Percentiles rank a stretch among this genome's conserved stretches.
Evolutionary conservation across 1,284 basidiomycete species (phyloP).

Genomic region (Leccinum angustisporum): DNA sequence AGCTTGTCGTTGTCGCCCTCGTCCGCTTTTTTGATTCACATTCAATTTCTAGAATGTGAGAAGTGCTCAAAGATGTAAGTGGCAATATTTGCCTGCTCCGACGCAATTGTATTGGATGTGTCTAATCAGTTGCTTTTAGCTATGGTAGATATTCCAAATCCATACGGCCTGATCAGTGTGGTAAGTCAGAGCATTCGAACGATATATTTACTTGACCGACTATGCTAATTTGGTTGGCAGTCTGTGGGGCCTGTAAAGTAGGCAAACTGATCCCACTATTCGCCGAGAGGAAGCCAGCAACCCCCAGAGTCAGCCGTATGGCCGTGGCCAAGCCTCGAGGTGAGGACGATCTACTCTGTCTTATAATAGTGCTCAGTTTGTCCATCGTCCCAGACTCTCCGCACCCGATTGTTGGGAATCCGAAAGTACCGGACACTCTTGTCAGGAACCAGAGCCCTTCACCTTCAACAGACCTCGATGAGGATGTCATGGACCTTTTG

Average conservation of each 20-base stretch:
- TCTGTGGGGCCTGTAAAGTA: slow-evolving; percentile 49
- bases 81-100: neutral
- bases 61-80: slow-evolving; percentile 65
- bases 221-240: slow-evolving; percentile 25
- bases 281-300: slow-evolving; percentile 35
- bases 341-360: slow-evolving; percentile 22
- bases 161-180: slow-evolving; percentile 64
- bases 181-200: slow-evolving; percentile 39
- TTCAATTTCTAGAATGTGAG: slow-evolving; percentile 51
- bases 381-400: slow-evolving; percentile 21
- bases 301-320: slow-evolving; percentile 46
- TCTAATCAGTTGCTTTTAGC: slow-evolving; percentile 37
- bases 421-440: neutral
- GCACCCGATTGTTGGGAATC: neutral
- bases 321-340: slow-evolving; percentile 49
- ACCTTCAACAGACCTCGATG: slow-evolving; percentile 1
- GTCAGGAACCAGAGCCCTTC: neutral
- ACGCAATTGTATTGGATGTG: neutral
- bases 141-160: slow-evolving; percentile 79
- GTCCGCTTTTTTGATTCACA: neutral
- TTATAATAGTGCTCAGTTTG: neutral
- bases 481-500: slow-evolving; percentile 9
- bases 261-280: slow-evolving; percentile 62
- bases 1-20: slow-evolving; percentile 26
- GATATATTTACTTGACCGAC: neutral